Percentiles rank a stretch among this genome's conserved stretches.
Conservation (phyloP, 202 grass and related monocot genomes). For the Zizania palustris region DNA sequence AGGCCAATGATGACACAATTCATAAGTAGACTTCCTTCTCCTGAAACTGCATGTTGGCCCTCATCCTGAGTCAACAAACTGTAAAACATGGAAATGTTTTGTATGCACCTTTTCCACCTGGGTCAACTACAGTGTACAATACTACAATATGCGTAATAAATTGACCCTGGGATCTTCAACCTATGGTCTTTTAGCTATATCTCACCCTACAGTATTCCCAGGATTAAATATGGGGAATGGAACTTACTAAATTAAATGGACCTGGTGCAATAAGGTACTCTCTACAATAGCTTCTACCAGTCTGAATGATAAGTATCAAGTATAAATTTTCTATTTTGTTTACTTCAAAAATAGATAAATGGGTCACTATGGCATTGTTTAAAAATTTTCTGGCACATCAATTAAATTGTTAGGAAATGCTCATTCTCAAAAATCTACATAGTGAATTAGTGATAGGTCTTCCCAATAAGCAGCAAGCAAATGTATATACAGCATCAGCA, state of each 20-base stretch:
- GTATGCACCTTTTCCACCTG: slow-evolving; percentile 1
- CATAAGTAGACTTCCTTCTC: neutral
- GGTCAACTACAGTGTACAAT: neutral
- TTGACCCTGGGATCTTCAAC: neutral
- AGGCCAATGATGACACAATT: slow-evolving; percentile 8
- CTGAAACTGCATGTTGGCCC: slow-evolving; percentile 16
- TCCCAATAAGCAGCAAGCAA: neutral
- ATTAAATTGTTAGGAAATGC: slow-evolving; percentile 4
- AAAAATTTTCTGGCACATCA: slow-evolving; percentile 13
- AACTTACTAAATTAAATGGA: neutral
- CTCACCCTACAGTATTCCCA: neutral
- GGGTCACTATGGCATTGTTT: neutral
- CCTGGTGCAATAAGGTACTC: neutral
- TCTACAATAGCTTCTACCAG: neutral
- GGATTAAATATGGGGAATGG: neutral
- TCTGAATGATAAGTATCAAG: neutral
- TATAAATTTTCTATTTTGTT: neutral
- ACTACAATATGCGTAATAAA: neutral
- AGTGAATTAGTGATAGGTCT: neutral
- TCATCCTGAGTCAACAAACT: neutral
- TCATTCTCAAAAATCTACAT: neutral
- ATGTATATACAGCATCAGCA: slow-evolving; percentile 29
- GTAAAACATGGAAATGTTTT: neutral
- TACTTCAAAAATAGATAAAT: neutral
- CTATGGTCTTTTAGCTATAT: neutral